phyloP scores from a whole-genome alignment of 2,329 filamentous ascomycete genomes.

The Malbranchea cinnamomea region DNA sequence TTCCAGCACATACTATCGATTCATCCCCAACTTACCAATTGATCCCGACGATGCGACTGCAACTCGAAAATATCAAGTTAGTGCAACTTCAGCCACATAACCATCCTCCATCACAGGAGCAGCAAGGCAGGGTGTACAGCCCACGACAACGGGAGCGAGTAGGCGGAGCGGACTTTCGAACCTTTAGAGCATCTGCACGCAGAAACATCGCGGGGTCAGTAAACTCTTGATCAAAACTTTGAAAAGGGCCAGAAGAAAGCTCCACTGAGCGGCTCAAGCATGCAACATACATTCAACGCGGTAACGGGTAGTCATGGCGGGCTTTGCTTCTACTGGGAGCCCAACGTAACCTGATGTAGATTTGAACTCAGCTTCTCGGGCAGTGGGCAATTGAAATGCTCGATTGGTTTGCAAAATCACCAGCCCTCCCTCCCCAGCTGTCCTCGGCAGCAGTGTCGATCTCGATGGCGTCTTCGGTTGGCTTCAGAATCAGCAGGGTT shows the following conservation, averaged over 20 bases:
- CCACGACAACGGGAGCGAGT: background rate
- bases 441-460: too few species aligned
- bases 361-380: too few species aligned
- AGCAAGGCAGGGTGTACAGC: too few species aligned
- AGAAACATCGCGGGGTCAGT: slow-evolving; percentile 3
- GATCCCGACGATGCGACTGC: slow-evolving; percentile 80
- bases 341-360: too few species aligned
- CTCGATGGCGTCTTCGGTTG: too few species aligned
- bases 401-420: too few species aligned
- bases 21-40: slow-evolving; percentile 45
- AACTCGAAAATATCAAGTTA: slow-evolving; percentile 27
- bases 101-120: too few species aligned
- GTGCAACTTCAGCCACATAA: too few species aligned
- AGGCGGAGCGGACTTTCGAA: slow-evolving; percentile 18
- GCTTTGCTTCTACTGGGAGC: too few species aligned
- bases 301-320: slow-evolving; percentile 37
- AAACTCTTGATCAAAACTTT: background rate
- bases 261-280: background rate
- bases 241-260: background rate
- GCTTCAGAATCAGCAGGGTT: too few species aligned
- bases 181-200: slow-evolving; percentile 47
- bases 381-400: background rate
- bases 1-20: background rate
- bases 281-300: slow-evolving; percentile 53
- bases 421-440: too few species aligned